Evolutionary conservation across 352 stramenopile species (phyloP), one percentile per base, ranked within the genome.

Genomic region (Pythium grandisporangium): DNA sequence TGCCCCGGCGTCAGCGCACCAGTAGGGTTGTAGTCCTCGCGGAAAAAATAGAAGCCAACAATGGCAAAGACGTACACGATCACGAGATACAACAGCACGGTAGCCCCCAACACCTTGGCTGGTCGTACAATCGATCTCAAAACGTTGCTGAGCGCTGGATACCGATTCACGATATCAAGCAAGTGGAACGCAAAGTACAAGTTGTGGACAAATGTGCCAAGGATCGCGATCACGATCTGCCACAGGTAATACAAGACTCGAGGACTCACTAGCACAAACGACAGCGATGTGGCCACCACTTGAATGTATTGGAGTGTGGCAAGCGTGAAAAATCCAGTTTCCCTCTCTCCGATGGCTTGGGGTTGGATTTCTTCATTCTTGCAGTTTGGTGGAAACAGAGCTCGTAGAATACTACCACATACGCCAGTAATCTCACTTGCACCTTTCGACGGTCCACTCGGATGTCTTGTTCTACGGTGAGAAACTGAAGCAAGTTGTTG

Each of bases 141-240:
- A 1, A 89, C 75, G 39, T 85, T 80, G 45, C 77, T 80, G 3
- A 85, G 60, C 23, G 80, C 66, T 36, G 82, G 75, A 44, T 79
- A 89, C n/a, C 70, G 68, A 32, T 86, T 81, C n/a, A 89, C 61
- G 26, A 86, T 53, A 42, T 89, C 75, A 7, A 89, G 56, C 16
- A 89, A 35, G 32, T 86, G 70, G 32, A 86, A 85, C 17, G 72
- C 64, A 42, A 89, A 89, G 59, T 73, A 89, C 26, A 89, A 65
- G 27, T 78, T 81, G 56, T 82, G 77, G 14, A 89, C 48, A 38
- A 77, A 78, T 25, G 70, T 62, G 3, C 72, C 72, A 11, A 82
- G 50, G 16, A 86, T 61, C 6, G 75, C 67, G 23, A 81, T 58
- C 1, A 57, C 40, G 38, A 89, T 79, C 34, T 84, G 69, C 47